phyloP scores from a whole-genome alignment of 2,329 filamentous ascomycete species.

The Epichloe aotearoae region DNA sequence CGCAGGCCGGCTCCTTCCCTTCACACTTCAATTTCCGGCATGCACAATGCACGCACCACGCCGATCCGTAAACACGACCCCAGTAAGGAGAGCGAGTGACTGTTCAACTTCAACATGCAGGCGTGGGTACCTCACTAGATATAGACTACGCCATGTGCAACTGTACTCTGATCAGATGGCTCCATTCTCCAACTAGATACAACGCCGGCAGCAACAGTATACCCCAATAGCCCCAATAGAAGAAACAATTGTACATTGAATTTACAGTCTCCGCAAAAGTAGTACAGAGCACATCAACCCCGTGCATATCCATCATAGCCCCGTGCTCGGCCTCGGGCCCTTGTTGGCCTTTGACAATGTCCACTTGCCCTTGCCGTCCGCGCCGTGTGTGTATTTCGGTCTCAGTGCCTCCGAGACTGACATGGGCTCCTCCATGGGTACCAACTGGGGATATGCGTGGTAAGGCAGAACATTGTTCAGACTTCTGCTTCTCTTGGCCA shows the following conservation, averaged over 20 bases:
- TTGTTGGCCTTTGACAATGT: constrained; percentile 14
- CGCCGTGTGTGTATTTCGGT: constrained; percentile 9
- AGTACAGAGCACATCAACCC: neutral
- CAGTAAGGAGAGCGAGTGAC: neutral
- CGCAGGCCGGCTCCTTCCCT: too few species aligned
- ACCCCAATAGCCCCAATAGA: too few species aligned
- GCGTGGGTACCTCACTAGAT: too few species aligned
- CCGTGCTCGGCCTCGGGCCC: constrained; percentile 13
- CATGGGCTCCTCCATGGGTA: constrained; percentile 23
- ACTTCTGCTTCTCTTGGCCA: constrained; percentile 13
- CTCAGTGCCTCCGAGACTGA: constrained; percentile 22
- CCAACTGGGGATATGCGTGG: constrained; percentile 18
- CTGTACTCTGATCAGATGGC: too few species aligned
- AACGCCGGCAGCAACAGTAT: too few species aligned
- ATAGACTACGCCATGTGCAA: too few species aligned
- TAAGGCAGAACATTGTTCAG: constrained; percentile 24
- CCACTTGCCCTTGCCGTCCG: constrained; percentile 14
- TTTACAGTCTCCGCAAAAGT: too few species aligned
- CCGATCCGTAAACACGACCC: neutral
- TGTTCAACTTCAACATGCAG: neutral
- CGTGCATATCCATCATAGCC: constrained; percentile 8
- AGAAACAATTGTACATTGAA: too few species aligned
- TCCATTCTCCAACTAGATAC: too few species aligned
- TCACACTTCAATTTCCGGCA: too few species aligned
- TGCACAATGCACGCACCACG: neutral